phyloP scores from a whole-genome alignment of 495 filamentous ascomycete genomes.

The Parmelia sp. region DNA sequence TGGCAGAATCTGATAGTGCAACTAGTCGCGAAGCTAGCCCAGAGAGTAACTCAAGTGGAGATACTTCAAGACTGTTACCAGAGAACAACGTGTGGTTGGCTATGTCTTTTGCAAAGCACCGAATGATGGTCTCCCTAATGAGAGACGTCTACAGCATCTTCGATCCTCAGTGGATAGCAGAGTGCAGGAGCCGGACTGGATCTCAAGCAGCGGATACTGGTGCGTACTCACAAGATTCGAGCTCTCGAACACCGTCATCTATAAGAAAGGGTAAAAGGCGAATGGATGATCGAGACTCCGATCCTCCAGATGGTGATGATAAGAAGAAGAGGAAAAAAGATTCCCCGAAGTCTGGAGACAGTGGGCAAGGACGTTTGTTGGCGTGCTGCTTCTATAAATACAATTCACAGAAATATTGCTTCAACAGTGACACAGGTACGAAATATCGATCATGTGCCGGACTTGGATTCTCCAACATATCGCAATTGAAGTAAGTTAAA shows the following conservation, averaged over 20 bases:
- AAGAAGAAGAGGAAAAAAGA: background rate
- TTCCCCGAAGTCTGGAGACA: background rate
- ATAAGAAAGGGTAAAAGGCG: background rate
- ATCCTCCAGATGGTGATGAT: background rate
- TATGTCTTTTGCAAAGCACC: background rate
- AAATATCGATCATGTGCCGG: slow-evolving; percentile 10
- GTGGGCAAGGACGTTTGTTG: background rate
- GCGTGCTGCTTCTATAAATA: background rate
- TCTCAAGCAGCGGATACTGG: background rate
- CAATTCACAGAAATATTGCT: slow-evolving; percentile 5
- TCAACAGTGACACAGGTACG: background rate
- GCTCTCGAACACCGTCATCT: background rate
- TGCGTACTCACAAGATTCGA: background rate
- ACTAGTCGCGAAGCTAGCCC: background rate
- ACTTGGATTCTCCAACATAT: background rate
- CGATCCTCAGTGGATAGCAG: background rate
- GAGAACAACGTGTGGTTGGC: background rate
- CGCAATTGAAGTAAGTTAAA: slow-evolving; percentile 1
- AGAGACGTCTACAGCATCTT: background rate
- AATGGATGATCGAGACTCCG: background rate
- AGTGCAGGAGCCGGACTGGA: background rate
- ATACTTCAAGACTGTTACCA: background rate
- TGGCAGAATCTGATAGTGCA: background rate
- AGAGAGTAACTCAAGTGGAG: background rate
- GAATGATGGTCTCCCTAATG: background rate